phyloP scores from a whole-genome alignment of 352 stramenopile species.

The Phytopythium mirpurense region DNA sequence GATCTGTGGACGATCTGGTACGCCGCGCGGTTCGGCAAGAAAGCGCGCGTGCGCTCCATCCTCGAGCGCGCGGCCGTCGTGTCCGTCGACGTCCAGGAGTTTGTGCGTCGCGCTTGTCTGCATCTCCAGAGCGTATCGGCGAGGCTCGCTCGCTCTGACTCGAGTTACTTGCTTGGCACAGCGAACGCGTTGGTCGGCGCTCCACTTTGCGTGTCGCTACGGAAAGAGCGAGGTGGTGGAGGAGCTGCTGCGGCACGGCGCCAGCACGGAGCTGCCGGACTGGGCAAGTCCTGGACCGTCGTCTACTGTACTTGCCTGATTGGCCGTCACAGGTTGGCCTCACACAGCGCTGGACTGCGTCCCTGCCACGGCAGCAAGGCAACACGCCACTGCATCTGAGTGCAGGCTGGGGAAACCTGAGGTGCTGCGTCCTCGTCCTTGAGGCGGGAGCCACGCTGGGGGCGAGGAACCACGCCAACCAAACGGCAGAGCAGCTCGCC shows the following conservation, averaged over 20 bases:
- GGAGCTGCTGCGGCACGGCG: constrained; percentile 39
- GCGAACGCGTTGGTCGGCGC: constrained; percentile 47
- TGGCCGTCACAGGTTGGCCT: not conserved
- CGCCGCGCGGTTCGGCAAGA: constrained; percentile 51
- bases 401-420: constrained; percentile 58
- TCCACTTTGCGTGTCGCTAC: constrained; percentile 59
- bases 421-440: constrained; percentile 48
- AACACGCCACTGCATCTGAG: constrained; percentile 66
- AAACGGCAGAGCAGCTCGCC: constrained; percentile 43
- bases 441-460: constrained; percentile 34
- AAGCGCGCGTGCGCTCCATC: constrained; percentile 41
- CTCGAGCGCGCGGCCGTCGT: constrained; percentile 30
- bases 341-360: not conserved
- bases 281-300: constrained; percentile 19
- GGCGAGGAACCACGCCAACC: constrained; percentile 19
- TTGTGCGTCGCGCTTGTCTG: constrained; percentile 18
- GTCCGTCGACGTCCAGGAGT: constrained; percentile 49
- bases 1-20: constrained; percentile 78
- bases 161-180: too few species aligned
- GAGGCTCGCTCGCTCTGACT: not conserved
- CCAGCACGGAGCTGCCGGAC: constrained; percentile 39
- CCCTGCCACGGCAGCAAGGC: constrained; percentile 26
- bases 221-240: constrained; percentile 42
- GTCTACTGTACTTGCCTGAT: not conserved
- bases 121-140: not conserved